Conservation (phyloP, 164 flowering plant genomes). For the Chimonanthus salicifolius region DNA sequence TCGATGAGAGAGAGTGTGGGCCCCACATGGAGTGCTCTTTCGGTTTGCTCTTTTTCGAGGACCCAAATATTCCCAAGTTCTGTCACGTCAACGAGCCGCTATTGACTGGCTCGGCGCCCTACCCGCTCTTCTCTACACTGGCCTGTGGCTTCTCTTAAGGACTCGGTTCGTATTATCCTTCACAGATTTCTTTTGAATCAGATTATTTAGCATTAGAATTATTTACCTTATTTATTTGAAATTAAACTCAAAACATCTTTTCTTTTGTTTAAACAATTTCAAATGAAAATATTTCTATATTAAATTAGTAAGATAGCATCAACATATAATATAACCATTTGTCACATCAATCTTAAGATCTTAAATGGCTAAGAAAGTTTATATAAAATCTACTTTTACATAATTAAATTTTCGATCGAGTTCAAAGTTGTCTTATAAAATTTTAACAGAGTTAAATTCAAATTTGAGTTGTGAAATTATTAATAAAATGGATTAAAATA, state of each 20-base stretch:
- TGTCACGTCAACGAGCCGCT: constrained; percentile 38
- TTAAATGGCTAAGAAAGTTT: no score
- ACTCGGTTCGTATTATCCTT: not conserved
- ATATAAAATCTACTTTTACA: no score
- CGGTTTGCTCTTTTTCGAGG: constrained; percentile 56
- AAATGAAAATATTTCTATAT: no score
- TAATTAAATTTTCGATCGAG: no score
- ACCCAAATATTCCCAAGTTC: constrained; percentile 40
- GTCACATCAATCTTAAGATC: no score
- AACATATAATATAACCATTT: no score
- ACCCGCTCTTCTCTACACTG: not conserved
- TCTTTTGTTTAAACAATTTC: not conserved
- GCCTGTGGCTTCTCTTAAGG: not conserved
- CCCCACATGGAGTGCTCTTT: constrained; percentile 49
- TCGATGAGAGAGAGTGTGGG: constrained; percentile 8
- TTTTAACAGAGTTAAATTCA: no score
- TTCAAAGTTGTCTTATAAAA: no score
- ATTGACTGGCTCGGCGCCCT: constrained; percentile 22
- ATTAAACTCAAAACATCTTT: not conserved
- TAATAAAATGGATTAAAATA: no score
- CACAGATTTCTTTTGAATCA: not conserved
- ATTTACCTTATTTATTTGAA: no score
- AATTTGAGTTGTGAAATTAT: no score
- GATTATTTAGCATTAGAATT: not conserved
- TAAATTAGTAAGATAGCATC: no score